phyloP scores from a whole-genome alignment of 345 rosid species.

The Psidium guajava region DNA sequence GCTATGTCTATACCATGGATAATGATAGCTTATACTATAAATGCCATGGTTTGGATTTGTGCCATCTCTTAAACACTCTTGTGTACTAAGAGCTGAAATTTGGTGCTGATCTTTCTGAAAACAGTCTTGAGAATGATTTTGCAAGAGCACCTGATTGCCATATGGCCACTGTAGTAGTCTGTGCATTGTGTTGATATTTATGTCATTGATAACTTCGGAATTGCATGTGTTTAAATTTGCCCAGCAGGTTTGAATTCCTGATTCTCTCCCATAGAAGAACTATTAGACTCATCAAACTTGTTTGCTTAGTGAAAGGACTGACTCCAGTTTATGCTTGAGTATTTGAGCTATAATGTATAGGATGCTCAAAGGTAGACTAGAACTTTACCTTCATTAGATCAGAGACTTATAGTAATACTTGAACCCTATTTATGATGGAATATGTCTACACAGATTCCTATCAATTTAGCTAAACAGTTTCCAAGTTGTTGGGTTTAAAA shows the following conservation, averaged over 20 bases:
- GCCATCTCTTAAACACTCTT: not conserved
- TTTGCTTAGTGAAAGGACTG: not conserved
- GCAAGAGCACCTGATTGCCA: not conserved
- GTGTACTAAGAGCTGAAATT: not conserved
- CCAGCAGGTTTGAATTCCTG: not conserved
- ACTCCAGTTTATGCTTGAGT: not conserved
- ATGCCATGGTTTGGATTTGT: not conserved
- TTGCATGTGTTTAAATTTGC: not conserved
- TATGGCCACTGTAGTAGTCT: not conserved
- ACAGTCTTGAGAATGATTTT: not conserved
- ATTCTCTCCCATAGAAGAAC: not conserved
- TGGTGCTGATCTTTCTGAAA: not conserved
- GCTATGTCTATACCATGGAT: not conserved
- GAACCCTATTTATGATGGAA: not conserved
- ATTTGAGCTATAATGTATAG: not conserved
- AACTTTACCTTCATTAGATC: not conserved
- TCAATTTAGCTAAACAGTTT: not conserved
- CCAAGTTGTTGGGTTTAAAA: not conserved
- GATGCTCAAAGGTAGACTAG: not conserved
- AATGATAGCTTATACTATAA: not conserved
- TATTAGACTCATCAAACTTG: not conserved
- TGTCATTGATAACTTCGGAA: not conserved
- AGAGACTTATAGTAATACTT: not conserved
- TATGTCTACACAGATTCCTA: not conserved
- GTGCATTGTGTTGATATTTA: not conserved